Evolutionary conservation across 257 asterid genomes (phyloP).

Genomic region (Ballota nigra): DNA sequence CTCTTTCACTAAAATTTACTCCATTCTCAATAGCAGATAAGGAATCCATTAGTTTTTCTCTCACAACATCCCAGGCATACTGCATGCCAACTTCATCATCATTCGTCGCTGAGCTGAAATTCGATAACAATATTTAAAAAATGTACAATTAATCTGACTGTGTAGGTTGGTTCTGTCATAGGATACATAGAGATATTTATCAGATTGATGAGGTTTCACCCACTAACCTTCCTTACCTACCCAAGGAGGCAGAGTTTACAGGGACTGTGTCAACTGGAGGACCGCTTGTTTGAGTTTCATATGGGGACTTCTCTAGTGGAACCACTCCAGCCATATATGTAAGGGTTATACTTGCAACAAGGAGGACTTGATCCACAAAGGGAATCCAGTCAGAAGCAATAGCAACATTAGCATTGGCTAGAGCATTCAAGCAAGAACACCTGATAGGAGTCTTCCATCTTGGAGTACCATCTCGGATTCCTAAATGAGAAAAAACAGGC

Average conservation of each 20-base stretch:
- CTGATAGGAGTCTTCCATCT: slow-evolving; percentile 30
- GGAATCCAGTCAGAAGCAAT: slow-evolving; percentile 59
- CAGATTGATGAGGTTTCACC: slow-evolving; percentile 33
- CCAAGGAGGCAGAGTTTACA: slow-evolving; percentile 54
- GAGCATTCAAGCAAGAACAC: slow-evolving; percentile 54
- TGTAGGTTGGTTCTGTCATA: slow-evolving; percentile 1
- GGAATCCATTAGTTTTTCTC: slow-evolving; percentile 68
- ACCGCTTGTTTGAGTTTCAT: slow-evolving; percentile 30
- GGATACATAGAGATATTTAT: slow-evolving; percentile 19
- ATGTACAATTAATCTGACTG: not conserved
- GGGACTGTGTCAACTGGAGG: slow-evolving; percentile 40
- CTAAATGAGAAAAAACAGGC: slow-evolving; percentile 27
- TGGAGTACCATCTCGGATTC: slow-evolving; percentile 25
- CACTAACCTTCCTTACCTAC: slow-evolving; percentile 91
- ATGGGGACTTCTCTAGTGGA: slow-evolving; percentile 43
- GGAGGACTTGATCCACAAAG: slow-evolving; percentile 68
- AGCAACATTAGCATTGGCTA: slow-evolving; percentile 50
- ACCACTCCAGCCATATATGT: slow-evolving; percentile 74
- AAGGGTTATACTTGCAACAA: slow-evolving; percentile 64
- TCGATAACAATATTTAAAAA: slow-evolving; percentile 15
- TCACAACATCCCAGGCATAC: slow-evolving; percentile 81
- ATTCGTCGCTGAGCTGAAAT: slow-evolving; percentile 46
- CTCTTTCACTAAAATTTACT: slow-evolving; percentile 33
- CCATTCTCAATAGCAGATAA: slow-evolving; percentile 42
- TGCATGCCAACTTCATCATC: slow-evolving; percentile 44